These are phyloP conservation scores for Solanum verrucosum DNA, from an alignment of 257 asterid species.

Conservation along the genomic window DNA sequence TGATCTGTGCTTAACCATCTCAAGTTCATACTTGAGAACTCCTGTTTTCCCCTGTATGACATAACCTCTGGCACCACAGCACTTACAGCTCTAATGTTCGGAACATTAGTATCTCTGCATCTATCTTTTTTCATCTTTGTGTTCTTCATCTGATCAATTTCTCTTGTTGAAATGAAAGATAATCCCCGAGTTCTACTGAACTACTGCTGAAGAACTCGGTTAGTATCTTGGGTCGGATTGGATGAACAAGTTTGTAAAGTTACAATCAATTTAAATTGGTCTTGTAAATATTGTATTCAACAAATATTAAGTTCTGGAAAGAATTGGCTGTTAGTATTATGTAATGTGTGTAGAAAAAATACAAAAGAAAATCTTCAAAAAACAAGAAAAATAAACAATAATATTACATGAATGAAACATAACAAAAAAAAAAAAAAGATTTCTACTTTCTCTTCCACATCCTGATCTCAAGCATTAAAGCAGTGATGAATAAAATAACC, in stretches of 20 bases:
- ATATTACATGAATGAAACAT: neutral
- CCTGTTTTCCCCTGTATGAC: conserved; percentile 58
- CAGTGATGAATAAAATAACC: conserved; percentile 26
- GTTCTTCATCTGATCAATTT: neutral
- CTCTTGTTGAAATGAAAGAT: neutral
- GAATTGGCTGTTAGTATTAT: neutral
- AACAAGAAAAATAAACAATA: neutral
- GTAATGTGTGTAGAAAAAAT: neutral
- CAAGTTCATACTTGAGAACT: conserved; percentile 56
- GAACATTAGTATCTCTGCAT: conserved; percentile 38
- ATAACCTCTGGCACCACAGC: conserved; percentile 85
- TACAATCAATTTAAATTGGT: neutral
- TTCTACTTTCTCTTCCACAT: conserved; percentile 18
- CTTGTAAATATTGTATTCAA: neutral
- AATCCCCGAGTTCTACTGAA: neutral
- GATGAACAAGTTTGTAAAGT: neutral
- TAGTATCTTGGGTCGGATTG: neutral
- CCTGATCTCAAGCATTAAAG: conserved; percentile 53
- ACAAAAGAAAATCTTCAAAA: neutral
- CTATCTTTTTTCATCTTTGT: neutral
- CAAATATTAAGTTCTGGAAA: neutral
- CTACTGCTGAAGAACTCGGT: neutral
- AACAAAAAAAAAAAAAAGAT: neutral
- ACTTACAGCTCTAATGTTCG: conserved; percentile 61
- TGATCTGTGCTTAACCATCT: conserved; percentile 34